phyloP scores from a whole-genome alignment of 2,329 filamentous ascomycete genomes.

The Epichloe sibirici region DNA sequence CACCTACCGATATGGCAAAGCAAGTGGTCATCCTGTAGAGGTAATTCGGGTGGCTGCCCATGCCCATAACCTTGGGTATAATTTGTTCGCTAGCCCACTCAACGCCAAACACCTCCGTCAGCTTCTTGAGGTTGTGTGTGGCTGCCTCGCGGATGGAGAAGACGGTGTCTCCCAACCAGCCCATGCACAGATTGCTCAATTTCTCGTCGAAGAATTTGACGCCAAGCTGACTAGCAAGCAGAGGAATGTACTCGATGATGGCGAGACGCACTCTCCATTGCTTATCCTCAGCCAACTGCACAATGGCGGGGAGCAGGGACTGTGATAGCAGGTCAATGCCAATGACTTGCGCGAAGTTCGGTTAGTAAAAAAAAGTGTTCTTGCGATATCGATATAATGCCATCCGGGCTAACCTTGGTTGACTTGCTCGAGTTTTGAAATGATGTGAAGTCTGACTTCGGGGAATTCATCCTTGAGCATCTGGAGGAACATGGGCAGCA shows the following conservation, averaged over 20 bases:
- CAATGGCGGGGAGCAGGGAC: slow-evolving; percentile 90
- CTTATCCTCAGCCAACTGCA: slow-evolving; percentile 96
- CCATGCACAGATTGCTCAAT: slow-evolving; percentile 90
- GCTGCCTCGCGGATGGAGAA: slow-evolving; percentile 98
- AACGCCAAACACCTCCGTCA: slow-evolving; percentile 96
- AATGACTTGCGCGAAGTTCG: slow-evolving; percentile 55
- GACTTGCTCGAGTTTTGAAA: slow-evolving; percentile 97
- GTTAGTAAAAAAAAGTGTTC: background rate
- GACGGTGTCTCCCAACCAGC: slow-evolving; percentile 94
- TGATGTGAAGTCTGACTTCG: slow-evolving; percentile 95
- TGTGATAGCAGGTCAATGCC: slow-evolving; percentile 95
- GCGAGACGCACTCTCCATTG: slow-evolving; percentile 96
- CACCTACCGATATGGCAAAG: slow-evolving; percentile 87
- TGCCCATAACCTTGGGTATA: slow-evolving; percentile 95
- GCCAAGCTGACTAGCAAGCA: slow-evolving; percentile 88
- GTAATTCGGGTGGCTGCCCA: slow-evolving; percentile 98
- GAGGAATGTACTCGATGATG: slow-evolving; percentile 97
- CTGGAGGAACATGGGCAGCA: slow-evolving; percentile 96
- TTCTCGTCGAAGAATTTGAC: slow-evolving; percentile 99
- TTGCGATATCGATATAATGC: background rate
- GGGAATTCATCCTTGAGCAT: slow-evolving; percentile 99
- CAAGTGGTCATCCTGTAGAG: slow-evolving; percentile 99
- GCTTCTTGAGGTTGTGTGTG: slow-evolving; percentile 93
- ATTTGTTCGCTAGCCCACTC: slow-evolving; percentile 96
- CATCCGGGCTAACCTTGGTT: slow-evolving; percentile 61